Conservation (phyloP, 805 yeast genomes). For the Millerago galiae region DNA sequence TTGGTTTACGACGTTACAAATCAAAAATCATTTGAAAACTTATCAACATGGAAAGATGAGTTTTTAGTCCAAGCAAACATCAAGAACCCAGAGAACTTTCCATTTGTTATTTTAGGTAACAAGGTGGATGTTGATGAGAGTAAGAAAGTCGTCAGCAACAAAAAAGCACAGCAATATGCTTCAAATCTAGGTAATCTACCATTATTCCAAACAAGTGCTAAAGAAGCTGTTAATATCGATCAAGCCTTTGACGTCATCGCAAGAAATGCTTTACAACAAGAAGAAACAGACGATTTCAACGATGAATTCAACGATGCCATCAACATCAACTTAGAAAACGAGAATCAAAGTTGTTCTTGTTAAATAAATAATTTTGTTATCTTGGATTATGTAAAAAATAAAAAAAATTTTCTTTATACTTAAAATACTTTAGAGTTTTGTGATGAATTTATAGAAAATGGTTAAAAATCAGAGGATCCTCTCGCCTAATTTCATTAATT, state of each 20-base stretch:
- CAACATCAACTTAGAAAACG: constrained; percentile 87
- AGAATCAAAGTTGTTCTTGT: constrained; percentile 29
- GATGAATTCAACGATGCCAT: constrained; percentile 97
- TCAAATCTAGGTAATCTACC: constrained; percentile 73
- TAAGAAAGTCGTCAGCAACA: constrained; percentile 62
- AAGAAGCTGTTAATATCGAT: constrained; percentile 92
- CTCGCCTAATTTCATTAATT: constrained; percentile 43
- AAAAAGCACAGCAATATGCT: constrained; percentile 57
- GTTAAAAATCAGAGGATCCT: not conserved
- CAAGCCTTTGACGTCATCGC: constrained; percentile 95
- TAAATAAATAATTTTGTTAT: not conserved
- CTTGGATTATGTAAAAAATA: not conserved
- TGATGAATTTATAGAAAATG: not conserved
- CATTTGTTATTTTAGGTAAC: constrained; percentile 91
- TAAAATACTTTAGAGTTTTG: not conserved
- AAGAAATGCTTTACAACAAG: constrained; percentile 91
- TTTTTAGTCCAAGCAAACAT: constrained; percentile 91
- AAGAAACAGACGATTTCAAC: constrained; percentile 81
- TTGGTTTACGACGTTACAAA: constrained; percentile 94
- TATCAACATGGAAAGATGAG: constrained; percentile 92
- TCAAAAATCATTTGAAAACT: constrained; percentile 83
- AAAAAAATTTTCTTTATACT: not conserved
- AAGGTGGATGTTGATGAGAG: constrained; percentile 92
- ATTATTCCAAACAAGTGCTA: constrained; percentile 95
- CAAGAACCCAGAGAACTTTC: constrained; percentile 89